These are phyloP conservation scores for Trichophyton schoenleinii DNA, from an alignment of 2,329 filamentous ascomycete genomes.

Conservation along the genomic window DNA sequence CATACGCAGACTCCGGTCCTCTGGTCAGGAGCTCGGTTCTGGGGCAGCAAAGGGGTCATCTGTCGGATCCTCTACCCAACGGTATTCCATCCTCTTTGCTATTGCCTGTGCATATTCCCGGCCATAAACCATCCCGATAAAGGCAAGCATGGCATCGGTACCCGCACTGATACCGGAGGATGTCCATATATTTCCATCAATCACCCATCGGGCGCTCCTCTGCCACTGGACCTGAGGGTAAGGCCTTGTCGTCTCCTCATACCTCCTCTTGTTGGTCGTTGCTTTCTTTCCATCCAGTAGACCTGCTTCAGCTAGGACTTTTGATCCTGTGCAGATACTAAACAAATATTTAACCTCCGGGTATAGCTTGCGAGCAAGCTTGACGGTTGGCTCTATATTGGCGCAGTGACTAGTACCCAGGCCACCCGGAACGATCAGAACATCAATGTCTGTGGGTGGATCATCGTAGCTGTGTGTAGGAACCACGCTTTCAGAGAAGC, in stretches of 20 bases:
- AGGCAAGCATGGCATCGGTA: slow-evolving; percentile 49
- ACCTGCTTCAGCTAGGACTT: slow-evolving; percentile 46
- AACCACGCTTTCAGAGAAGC: slow-evolving; percentile 28
- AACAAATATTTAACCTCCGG: slow-evolving; percentile 44
- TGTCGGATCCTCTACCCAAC: slow-evolving; percentile 38
- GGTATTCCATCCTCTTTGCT: slow-evolving; percentile 46
- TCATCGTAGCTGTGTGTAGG: slow-evolving; percentile 45
- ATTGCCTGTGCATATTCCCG: slow-evolving; percentile 38
- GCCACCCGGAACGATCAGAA: slow-evolving; percentile 56
- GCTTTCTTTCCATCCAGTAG: slow-evolving; percentile 48
- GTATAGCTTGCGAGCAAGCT: slow-evolving; percentile 37
- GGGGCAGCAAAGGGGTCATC: slow-evolving; percentile 43
- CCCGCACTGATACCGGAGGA: slow-evolving; percentile 52
- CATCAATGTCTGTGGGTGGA: slow-evolving; percentile 41
- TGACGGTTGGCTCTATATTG: slow-evolving; percentile 27
- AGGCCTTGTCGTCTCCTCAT: slow-evolving; percentile 36
- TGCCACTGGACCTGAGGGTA: slow-evolving; percentile 48
- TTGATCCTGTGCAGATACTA: slow-evolving; percentile 55
- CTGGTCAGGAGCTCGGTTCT: not conserved
- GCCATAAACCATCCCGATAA: slow-evolving; percentile 43
- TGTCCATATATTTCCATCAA: slow-evolving; percentile 55
- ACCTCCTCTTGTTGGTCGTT: slow-evolving; percentile 55
- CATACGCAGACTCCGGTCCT: not conserved
- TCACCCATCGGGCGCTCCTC: slow-evolving; percentile 49
- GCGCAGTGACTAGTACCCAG: slow-evolving; percentile 31